Evolutionary conservation across 495 filamentous ascomycete genomes (phyloP).

Genomic region (Penicillium samsonianum): DNA sequence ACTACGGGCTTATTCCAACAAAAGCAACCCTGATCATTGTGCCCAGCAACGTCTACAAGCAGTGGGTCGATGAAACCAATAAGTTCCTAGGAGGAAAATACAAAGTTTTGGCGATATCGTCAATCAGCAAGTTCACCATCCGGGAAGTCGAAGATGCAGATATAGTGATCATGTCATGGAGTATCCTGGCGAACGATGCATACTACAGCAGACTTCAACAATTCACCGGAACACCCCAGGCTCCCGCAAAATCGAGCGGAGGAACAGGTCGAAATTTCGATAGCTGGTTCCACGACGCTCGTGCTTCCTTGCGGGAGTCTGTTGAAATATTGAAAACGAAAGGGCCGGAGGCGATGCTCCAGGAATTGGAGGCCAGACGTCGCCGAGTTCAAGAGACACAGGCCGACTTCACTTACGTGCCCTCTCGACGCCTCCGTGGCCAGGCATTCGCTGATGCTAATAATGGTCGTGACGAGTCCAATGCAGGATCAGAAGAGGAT

Average conservation of each 20-base stretch:
- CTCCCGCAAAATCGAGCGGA: slow-evolving; percentile 32
- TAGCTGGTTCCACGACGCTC: slow-evolving; percentile 55
- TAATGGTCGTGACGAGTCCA: neutral
- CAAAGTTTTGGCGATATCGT: slow-evolving; percentile 45
- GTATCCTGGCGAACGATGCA: slow-evolving; percentile 41
- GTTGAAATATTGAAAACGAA: slow-evolving; percentile 36
- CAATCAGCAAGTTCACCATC: slow-evolving; percentile 39
- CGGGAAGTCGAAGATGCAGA: slow-evolving; percentile 48
- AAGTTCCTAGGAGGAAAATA: slow-evolving; percentile 55
- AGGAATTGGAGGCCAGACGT: slow-evolving; percentile 31
- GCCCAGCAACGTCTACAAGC: slow-evolving; percentile 60
- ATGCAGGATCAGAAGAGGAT: slow-evolving; percentile 2
- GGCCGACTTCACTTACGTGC: slow-evolving; percentile 28
- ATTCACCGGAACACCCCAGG: slow-evolving; percentile 52
- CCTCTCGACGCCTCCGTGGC: slow-evolving; percentile 37
- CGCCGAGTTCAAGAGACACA: slow-evolving; percentile 19
- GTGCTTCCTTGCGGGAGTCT: slow-evolving; percentile 40
- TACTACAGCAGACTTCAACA: slow-evolving; percentile 54
- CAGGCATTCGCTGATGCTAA: slow-evolving; percentile 14
- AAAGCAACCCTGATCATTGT: slow-evolving; percentile 71
- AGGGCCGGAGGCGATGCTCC: slow-evolving; percentile 30
- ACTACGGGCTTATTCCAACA: slow-evolving; percentile 46
- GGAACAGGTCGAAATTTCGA: slow-evolving; percentile 47
- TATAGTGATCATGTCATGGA: slow-evolving; percentile 58
- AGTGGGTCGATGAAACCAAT: slow-evolving; percentile 65